Base-by-base conservation (phyloP, 768 basidiomycete species). In the Lactarius sanguifluus region DNA sequence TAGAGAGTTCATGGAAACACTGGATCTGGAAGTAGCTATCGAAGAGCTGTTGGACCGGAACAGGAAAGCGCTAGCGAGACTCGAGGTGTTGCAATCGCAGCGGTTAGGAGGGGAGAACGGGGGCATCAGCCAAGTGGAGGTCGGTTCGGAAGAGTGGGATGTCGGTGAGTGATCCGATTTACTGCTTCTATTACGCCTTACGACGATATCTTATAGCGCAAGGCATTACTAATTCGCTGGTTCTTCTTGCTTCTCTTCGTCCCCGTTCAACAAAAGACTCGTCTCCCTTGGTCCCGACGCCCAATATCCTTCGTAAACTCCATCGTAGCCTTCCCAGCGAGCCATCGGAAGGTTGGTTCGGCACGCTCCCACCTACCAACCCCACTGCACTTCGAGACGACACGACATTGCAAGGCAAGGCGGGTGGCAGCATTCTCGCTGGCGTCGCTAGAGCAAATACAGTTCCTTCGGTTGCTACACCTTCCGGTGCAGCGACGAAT, bases 141-240 rank as follows among this genome's bases (percentile, higher is more conserved):
- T 86, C 72, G 88, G 82, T 40, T 89, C 89, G 13, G 91, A 92
- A 75, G 92, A 94, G 74, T 92, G 89, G 89, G 87, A 91, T 70
- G 85, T 84, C 67, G 92, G 92, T 92, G 72, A 70, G 87, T 62
- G 5, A 30, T 28, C 28, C 23, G 38, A 25, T 43, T 75, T 32
- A 56, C 64, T 69, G 50, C 64, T 56, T 28, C 32, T 38, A 25
- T 56, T 57, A 5, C 41, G 15, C 40, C 34, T 45, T n/a, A 23
- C 7, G 36, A 20, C 16, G 32, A 12, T n/a, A 6, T 30, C 25
- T 12, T 54, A 45, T 73, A 93, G 92, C 92, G 25, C 86, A 89
- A 74, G 81, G 85, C 62, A 91, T 93, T 64, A 72, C 88, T 62
- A 82, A 89, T 63, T 91, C 92, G 13, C 80, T 94, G 62, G 79